Evolutionary conservation across 2,329 filamentous ascomycete genomes (phyloP).

Genomic region (Salinomyces thailandicus): DNA sequence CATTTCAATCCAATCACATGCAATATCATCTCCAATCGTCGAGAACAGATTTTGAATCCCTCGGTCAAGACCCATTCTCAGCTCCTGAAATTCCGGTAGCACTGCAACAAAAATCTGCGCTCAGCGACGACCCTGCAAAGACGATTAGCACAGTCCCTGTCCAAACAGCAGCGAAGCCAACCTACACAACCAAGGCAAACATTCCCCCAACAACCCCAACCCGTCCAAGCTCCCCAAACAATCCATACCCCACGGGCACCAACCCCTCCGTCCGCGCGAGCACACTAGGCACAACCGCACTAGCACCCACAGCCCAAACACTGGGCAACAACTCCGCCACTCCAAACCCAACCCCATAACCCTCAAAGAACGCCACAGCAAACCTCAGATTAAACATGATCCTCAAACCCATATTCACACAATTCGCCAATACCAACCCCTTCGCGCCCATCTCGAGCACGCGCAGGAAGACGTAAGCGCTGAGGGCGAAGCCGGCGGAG

Average conservation of each 20-base stretch:
- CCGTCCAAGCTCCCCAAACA: constrained; percentile 33
- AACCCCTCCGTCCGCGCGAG: constrained; percentile 23
- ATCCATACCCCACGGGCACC: constrained; percentile 25
- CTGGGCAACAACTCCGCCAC: constrained; percentile 22
- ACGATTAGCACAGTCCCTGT: not conserved
- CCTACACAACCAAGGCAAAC: constrained; percentile 30
- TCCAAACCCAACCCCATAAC: constrained; percentile 26
- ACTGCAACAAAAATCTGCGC: not conserved
- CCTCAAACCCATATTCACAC: constrained; percentile 77
- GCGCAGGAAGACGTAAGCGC: constrained; percentile 66
- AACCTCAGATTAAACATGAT: constrained; percentile 73
- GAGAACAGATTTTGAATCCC: not conserved
- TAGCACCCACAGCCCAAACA: constrained; percentile 26
- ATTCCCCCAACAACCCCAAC: constrained; percentile 28
- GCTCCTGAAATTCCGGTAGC: not conserved
- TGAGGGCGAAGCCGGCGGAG: constrained; percentile 61
- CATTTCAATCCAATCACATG: too few relatives aligned
- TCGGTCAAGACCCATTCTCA: not conserved
- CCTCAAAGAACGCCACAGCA: constrained; percentile 53
- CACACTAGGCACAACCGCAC: constrained; percentile 28
- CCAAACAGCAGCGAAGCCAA: constrained; percentile 6
- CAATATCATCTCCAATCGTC: too few relatives aligned
- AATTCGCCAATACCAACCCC: constrained; percentile 78
- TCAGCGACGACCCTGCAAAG: not conserved
- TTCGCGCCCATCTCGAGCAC: constrained; percentile 59